Base-by-base conservation (phyloP, 1,284 basidiomycete genomes). In the Golubevia sp. region DNA sequence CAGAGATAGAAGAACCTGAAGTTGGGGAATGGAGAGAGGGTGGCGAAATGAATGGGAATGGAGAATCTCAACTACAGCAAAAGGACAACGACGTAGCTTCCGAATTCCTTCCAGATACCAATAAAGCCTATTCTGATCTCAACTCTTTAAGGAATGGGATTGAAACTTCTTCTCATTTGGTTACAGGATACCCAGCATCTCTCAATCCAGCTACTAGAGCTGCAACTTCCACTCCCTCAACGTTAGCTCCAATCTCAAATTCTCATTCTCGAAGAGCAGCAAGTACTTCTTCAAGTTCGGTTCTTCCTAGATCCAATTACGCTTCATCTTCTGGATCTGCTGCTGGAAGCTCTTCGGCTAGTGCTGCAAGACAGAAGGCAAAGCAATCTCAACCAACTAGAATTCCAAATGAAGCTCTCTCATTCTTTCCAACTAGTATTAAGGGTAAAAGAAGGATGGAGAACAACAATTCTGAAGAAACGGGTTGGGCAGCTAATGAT, bases 61-160 rank as follows among this genome's bases (percentile, higher is more conserved):
- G 13, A 26, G 24, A 18, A 18, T n/a, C n/a, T n/a, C n/a, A n/a
- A n/a, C n/a, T n/a, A n/a, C n/a, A n/a, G n/a, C n/a, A n/a, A n/a
- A n/a, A n/a, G n/a, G n/a, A n/a, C n/a, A n/a, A n/a, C n/a, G 21
- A 48, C 27, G 55, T 67, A 2, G 67, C 60, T 6, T 63, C 34
- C 30, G 49, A 63, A 48, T 72, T 72, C 20, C 63, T 72, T 65
- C 70, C 67, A n/a, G 67, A 69, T 30, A 72, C 70, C 27, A 70
- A 72, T 61, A 69, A 69, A 38, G 62, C 63, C 11, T 72, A 72
- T 30, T 50, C 54, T 49, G 61, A 67, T 24, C 56, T 59, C 2
- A 11, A 44, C n/a, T 49, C 58, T 3, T 44, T 62, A 8, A 44
- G 38, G 18, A 44, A 44, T 44, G 38, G 11, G 18, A 44, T 8